Percentiles rank a stretch among this genome's conserved stretches.
Conservation (phyloP, 1,284 basidiomycete species). For the Mrakiaceae sp. region DNA sequence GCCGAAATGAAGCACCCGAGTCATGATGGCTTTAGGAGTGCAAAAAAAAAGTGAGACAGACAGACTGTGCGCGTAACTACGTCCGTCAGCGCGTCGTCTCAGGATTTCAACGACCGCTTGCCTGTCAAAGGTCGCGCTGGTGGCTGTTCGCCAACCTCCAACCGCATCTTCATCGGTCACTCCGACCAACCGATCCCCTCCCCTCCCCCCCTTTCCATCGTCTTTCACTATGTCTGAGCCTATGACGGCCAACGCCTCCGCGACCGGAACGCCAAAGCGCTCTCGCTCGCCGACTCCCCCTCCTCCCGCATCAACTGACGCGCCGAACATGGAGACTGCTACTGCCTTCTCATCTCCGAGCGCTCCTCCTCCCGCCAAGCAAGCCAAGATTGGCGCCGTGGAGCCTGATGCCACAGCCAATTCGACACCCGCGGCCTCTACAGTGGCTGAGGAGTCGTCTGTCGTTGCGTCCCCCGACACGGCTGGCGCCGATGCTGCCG, state of each 20-base stretch:
- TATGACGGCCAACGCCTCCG: neutral
- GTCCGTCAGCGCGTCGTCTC: no score
- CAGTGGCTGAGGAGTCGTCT: neutral
- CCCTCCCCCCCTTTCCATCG: neutral
- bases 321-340: neutral
- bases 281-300: slow-evolving; percentile 1
- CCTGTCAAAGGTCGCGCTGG: no score
- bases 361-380: neutral
- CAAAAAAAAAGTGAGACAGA: no score
- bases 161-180: no score
- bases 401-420: neutral
- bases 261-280: neutral
- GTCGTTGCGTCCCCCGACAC: neutral
- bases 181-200: neutral
- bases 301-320: neutral
- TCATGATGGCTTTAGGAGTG: no score
- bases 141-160: no score
- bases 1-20: no score
- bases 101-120: no score
- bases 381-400: neutral
- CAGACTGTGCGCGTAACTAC: no score
- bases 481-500: neutral
- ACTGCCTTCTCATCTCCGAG: neutral
- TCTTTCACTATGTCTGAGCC: no score
- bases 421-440: neutral